Percentiles rank a stretch among this genome's conserved stretches.
phyloP scores from a whole-genome alignment of 495 filamentous ascomycete species.

The Aspergillus leporis region DNA sequence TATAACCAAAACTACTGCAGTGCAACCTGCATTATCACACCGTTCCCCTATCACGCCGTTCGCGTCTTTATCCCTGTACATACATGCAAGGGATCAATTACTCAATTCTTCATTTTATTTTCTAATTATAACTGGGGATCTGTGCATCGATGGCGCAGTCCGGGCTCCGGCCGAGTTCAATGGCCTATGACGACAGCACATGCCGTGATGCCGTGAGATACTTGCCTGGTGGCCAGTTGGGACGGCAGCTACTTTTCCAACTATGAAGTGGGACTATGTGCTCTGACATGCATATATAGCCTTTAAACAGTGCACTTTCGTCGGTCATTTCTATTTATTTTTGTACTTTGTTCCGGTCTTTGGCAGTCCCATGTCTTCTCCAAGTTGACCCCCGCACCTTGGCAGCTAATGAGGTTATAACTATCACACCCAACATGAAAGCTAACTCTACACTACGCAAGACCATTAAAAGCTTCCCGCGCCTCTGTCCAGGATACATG shows the following conservation, averaged over 20 bases:
- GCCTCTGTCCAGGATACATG: neutral
- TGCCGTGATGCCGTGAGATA: neutral
- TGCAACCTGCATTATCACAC: constrained; percentile 4
- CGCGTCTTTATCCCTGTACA: too few species aligned
- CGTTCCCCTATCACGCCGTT: neutral
- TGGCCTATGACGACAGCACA: neutral
- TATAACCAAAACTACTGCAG: constrained; percentile 3
- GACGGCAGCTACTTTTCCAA: neutral
- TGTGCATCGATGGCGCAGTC: neutral
- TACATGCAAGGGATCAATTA: constrained; percentile 1
- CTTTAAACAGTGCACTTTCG: neutral
- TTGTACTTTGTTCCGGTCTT: neutral
- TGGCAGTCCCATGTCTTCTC: neutral
- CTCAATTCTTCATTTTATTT: neutral
- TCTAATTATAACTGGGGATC: neutral
- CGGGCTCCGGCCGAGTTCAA: neutral
- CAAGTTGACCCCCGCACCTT: neutral
- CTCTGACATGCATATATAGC: neutral
- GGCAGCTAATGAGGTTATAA: neutral
- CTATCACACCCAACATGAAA: neutral
- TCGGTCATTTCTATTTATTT: neutral
- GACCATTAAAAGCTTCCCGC: neutral
- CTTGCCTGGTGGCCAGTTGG: neutral
- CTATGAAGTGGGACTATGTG: neutral
- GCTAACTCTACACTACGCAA: neutral